phyloP scores from a whole-genome alignment of 495 filamentous ascomycete species.

The Talaromyces borbonicus region DNA sequence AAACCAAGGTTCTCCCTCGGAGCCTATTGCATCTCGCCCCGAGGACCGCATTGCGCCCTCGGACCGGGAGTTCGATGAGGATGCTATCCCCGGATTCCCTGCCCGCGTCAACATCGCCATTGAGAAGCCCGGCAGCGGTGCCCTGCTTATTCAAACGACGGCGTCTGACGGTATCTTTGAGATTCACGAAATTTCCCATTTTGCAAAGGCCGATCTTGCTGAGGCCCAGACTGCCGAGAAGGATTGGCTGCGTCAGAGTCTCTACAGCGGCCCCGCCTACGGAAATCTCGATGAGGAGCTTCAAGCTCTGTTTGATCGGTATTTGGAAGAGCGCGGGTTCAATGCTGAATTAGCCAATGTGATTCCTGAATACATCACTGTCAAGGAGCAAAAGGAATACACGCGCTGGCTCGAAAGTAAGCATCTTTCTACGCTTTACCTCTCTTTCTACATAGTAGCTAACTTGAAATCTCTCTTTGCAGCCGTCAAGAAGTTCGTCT shows the following conservation, averaged over 20 bases:
- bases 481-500: conserved; percentile 67
- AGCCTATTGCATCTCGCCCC: conserved; percentile 42
- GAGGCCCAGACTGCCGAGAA: conserved; percentile 53
- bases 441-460: background rate
- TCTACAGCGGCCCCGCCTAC: conserved; percentile 90
- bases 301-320: conserved; percentile 82
- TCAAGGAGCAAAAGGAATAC: conserved; percentile 99
- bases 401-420: conserved; percentile 74
- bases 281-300: conserved; percentile 92
- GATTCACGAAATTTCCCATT: conserved; percentile 89
- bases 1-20: conserved; percentile 38
- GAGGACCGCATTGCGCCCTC: conserved; percentile 49
- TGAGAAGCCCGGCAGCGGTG: conserved; percentile 72
- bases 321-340: conserved; percentile 89
- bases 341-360: conserved; percentile 80
- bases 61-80: conserved; percentile 45
- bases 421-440: conserved; percentile 15
- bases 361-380: conserved; percentile 92
- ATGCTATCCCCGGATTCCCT: conserved; percentile 52
- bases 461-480: background rate
- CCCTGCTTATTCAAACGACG: conserved; percentile 75
- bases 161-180: conserved; percentile 80
- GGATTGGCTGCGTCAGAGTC: conserved; percentile 57
- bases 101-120: conserved; percentile 78
- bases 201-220: conserved; percentile 61